Conservation (phyloP, 2,329 filamentous ascomycete species). For the Pyrenophora teres region DNA sequence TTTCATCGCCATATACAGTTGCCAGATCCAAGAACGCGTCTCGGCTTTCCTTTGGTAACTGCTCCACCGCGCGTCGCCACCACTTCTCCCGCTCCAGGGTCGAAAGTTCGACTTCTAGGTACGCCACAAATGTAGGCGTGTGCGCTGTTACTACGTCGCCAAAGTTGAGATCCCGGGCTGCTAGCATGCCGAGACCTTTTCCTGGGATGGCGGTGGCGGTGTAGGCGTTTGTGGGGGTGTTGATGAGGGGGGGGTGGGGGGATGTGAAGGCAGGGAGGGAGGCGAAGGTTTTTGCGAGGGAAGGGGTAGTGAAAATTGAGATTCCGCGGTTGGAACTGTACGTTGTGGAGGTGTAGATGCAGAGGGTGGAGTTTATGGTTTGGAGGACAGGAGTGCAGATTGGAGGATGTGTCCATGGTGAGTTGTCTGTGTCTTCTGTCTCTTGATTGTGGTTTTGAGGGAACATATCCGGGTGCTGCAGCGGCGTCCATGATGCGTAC, state of each 20-base stretch:
- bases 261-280: slow-evolving; percentile 31
- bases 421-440: background rate
- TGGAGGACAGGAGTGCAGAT: slow-evolving; percentile 31
- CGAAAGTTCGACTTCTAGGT: slow-evolving; percentile 33
- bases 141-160: slow-evolving; percentile 35
- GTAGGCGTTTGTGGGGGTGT: slow-evolving; percentile 26
- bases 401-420: slow-evolving; percentile 35
- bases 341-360: slow-evolving; percentile 36
- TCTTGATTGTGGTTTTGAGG: background rate
- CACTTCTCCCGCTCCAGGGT: slow-evolving; percentile 38
- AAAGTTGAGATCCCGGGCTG: slow-evolving; percentile 23
- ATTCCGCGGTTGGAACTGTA: slow-evolving; percentile 40
- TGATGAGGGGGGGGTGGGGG: slow-evolving; percentile 18
- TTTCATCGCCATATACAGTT: slow-evolving; percentile 33
- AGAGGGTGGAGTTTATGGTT: slow-evolving; percentile 32
- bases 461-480: background rate
- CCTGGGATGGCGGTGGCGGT: slow-evolving; percentile 27
- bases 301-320: slow-evolving; percentile 42
- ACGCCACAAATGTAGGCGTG: slow-evolving; percentile 40
- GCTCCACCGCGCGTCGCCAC: slow-evolving; percentile 31
- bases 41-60: slow-evolving; percentile 26
- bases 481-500: background rate
- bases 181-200: slow-evolving; percentile 42
- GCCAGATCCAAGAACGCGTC: slow-evolving; percentile 28
- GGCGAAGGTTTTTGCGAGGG: slow-evolving; percentile 28